Conservation (phyloP, 2,329 filamentous ascomycete genomes). For the Colletotrichum neosansevieriae region DNA sequence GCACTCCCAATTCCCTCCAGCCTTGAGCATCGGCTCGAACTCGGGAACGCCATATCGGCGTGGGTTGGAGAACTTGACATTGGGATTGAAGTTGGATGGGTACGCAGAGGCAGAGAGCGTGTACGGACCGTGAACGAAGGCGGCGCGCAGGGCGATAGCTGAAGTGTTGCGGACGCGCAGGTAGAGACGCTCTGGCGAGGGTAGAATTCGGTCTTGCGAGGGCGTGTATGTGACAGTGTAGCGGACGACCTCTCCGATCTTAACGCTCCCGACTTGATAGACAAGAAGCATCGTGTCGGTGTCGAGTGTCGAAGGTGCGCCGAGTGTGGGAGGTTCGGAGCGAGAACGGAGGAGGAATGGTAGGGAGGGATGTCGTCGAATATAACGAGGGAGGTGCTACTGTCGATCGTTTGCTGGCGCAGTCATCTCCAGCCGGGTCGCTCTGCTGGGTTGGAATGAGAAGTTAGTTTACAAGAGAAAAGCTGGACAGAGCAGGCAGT, state of each 20-base stretch:
- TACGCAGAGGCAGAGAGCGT: constrained; percentile 89
- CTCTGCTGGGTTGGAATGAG: not conserved
- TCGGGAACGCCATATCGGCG: constrained; percentile 83
- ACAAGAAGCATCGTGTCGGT: constrained; percentile 80
- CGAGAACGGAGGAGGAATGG: not conserved
- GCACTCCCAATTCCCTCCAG: constrained; percentile 87
- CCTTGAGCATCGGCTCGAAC: constrained; percentile 97
- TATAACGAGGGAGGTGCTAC: constrained; percentile 22
- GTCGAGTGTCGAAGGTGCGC: not conserved
- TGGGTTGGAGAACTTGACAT: constrained; percentile 78
- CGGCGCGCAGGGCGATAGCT: constrained; percentile 89
- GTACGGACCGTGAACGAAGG: constrained; percentile 96
- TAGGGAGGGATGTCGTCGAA: not conserved
- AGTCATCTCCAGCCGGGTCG: constrained; percentile 29
- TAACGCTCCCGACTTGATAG: constrained; percentile 91
- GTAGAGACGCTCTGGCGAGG: constrained; percentile 82
- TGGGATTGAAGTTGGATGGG: constrained; percentile 85
- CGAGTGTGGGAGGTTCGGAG: not conserved
- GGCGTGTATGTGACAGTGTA: constrained; percentile 95
- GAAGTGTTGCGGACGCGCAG: constrained; percentile 94
- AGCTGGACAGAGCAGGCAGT: not conserved
- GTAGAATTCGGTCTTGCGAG: constrained; percentile 87
- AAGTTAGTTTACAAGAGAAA: not conserved
- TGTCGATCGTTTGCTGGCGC: constrained; percentile 22
- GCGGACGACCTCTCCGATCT: constrained; percentile 93